A percentile compares a stretch with the other conserved stretches of the same genome.
phyloP scores from a whole-genome alignment of 1,284 basidiomycete species.

The Trichosporon ovoides region DNA sequence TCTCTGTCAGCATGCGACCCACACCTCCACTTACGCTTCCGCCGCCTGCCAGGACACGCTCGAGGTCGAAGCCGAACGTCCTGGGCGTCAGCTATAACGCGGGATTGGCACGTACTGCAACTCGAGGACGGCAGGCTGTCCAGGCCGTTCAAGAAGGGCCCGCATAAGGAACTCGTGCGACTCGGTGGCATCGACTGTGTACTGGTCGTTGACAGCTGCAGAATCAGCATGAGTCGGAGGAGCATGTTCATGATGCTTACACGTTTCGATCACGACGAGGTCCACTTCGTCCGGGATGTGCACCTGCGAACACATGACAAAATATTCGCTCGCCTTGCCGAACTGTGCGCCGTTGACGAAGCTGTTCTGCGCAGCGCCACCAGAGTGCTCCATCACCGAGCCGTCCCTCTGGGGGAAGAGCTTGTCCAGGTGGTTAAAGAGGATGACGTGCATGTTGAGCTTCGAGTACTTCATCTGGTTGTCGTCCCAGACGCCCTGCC shows the following conservation, averaged over 20 bases:
- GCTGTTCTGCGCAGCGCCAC: constrained; percentile 14
- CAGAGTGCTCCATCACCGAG: constrained; percentile 6
- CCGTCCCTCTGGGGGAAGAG: constrained; percentile 28
- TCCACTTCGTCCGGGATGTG: constrained; percentile 32
- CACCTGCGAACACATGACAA: constrained; percentile 28
- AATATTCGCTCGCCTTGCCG: constrained; percentile 21
- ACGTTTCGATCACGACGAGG: constrained; percentile 28
- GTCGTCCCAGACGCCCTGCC: constrained; percentile 23
- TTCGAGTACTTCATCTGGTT: constrained; percentile 16
- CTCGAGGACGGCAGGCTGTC: constrained; percentile 6
- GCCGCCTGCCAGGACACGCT: constrained; percentile 28
- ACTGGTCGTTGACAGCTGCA: constrained; percentile 34
- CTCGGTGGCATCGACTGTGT: not conserved
- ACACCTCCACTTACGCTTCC: not conserved
- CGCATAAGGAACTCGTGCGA: constrained; percentile 13
- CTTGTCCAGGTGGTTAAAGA: constrained; percentile 37
- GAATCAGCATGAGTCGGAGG: not conserved
- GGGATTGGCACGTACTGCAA: not conserved
- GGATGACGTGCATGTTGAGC: constrained; percentile 31
- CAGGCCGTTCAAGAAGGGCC: not conserved
- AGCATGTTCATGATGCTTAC: constrained; percentile 9
- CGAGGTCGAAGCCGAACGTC: constrained; percentile 32
- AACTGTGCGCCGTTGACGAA: constrained; percentile 30
- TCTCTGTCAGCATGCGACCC: not conserved
- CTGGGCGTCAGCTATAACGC: constrained; percentile 15